phyloP scores from a whole-genome alignment of 371 early-diverging fungal genomes.

The Mucor circinelloides region DNA sequence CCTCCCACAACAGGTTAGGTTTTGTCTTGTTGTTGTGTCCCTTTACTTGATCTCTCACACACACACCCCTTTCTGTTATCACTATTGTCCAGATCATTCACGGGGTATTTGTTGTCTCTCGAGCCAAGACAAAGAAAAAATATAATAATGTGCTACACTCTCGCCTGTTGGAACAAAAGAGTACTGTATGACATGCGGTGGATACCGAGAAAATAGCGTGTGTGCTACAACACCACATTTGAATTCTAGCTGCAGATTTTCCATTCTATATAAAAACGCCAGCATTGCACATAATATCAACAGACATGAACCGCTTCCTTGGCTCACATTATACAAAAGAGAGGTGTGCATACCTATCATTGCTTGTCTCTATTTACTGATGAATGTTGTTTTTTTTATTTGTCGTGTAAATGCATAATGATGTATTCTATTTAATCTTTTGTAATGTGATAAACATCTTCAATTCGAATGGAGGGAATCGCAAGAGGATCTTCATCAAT shows the following conservation, averaged over 20 bases:
- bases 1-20: neutral
- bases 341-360: neutral
- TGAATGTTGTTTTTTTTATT: neutral
- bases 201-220: neutral
- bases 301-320: neutral
- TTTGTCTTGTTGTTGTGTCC: neutral
- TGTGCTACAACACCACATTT: neutral
- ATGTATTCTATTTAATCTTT: constrained; percentile 3
- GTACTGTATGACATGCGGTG: neutral
- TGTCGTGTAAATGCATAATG: neutral
- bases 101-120: neutral
- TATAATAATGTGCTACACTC: no score
- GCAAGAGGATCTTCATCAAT: constrained; percentile 1
- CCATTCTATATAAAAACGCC: neutral
- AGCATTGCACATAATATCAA: neutral
- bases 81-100: neutral
- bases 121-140: neutral
- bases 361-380: neutral
- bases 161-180: neutral
- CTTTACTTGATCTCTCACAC: neutral
- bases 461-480: neutral
- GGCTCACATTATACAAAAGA: no score
- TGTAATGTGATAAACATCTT: constrained; percentile 7
- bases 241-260: neutral
- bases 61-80: neutral